These are phyloP conservation scores for Hypoxylon sp. DNA, from an alignment of 2,329 filamentous ascomycete species.

Conservation along the genomic window DNA sequence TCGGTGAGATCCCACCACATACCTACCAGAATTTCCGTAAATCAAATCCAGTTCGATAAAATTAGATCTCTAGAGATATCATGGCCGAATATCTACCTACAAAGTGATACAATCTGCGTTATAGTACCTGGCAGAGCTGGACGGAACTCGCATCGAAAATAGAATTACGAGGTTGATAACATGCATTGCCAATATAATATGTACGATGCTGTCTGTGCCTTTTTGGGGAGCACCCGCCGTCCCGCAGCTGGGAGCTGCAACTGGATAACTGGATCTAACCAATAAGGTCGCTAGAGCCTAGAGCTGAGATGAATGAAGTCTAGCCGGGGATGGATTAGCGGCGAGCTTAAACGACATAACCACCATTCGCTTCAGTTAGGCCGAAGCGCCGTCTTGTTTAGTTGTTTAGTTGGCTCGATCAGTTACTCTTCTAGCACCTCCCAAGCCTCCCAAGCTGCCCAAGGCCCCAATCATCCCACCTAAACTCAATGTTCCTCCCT, in stretches of 20 bases:
- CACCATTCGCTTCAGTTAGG: constrained; percentile 24
- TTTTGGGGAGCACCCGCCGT: too few species aligned
- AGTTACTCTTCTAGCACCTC: constrained; percentile 23
- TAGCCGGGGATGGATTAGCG: constrained; percentile 16
- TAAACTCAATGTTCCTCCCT: constrained; percentile 9
- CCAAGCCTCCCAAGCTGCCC: constrained; percentile 12
- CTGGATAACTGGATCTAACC: too few species aligned
- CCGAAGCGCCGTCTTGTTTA: constrained; percentile 29
- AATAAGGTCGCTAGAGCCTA: too few species aligned
- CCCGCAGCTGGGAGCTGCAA: too few species aligned
- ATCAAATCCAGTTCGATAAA: constrained; percentile 10
- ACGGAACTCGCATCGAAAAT: constrained; percentile 30
- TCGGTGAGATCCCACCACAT: too few species aligned
- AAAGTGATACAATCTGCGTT: constrained; percentile 28
- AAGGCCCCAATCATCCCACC: constrained; percentile 4
- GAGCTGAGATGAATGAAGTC: constrained; percentile 7
- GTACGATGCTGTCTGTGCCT: neutral
- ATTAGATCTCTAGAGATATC: too few species aligned
- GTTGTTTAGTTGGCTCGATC: constrained; percentile 12
- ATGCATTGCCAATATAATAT: constrained; percentile 4
- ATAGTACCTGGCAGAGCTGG: constrained; percentile 8
- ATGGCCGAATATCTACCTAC: neutral
- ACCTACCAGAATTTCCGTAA: too few species aligned
- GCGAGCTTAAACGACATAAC: neutral
- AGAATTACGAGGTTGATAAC: neutral